A percentile compares a stretch with the other conserved stretches of the same genome.
These are phyloP conservation scores for Eutrema heterophyllum DNA, from an alignment of 345 rosid genomes.

Conservation along the genomic window DNA sequence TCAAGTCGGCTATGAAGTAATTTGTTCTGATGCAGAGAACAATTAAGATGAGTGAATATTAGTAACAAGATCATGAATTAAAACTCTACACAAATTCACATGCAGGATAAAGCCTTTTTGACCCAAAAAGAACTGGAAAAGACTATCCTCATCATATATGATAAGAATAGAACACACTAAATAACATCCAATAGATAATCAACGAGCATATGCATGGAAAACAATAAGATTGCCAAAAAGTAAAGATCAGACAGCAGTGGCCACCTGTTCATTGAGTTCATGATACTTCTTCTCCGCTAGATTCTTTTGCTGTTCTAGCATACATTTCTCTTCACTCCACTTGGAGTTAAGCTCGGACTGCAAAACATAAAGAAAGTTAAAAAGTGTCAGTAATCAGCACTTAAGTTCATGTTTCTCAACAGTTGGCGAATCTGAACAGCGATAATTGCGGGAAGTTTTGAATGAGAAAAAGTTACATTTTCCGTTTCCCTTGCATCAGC, in stretches of 20 bases:
- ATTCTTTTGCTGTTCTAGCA: slow-evolving; percentile 55
- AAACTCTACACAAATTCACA: not conserved
- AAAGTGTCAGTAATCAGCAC: slow-evolving; percentile 7
- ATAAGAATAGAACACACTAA: not conserved
- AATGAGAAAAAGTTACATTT: slow-evolving; percentile 46
- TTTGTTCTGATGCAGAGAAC: slow-evolving; percentile 50
- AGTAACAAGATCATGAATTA: not conserved
- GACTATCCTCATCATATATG: slow-evolving; percentile 1
- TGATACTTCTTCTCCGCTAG: slow-evolving; percentile 65
- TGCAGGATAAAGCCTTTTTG: slow-evolving; percentile 2
- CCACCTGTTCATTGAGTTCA: slow-evolving; percentile 88
- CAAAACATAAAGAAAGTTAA: slow-evolving; percentile 18
- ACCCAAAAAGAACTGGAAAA: not conserved
- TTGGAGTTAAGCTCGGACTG: slow-evolving; percentile 67
- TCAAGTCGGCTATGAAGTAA: slow-evolving; percentile 73
- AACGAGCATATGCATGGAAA: not conserved
- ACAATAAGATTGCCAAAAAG: slow-evolving; percentile 1
- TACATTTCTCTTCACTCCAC: slow-evolving; percentile 62
- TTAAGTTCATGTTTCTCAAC: not conserved
- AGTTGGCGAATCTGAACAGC: not conserved
- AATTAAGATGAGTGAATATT: slow-evolving; percentile 5
- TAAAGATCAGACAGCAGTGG: slow-evolving; percentile 8
- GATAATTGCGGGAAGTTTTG: not conserved
- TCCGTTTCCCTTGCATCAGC: slow-evolving; percentile 53
- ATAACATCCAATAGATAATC: not conserved